Evolutionary conservation across 2,329 filamentous ascomycete species (phyloP), one percentile per base, ranked within the genome.

Genomic region (Tolypocladium sp.): DNA sequence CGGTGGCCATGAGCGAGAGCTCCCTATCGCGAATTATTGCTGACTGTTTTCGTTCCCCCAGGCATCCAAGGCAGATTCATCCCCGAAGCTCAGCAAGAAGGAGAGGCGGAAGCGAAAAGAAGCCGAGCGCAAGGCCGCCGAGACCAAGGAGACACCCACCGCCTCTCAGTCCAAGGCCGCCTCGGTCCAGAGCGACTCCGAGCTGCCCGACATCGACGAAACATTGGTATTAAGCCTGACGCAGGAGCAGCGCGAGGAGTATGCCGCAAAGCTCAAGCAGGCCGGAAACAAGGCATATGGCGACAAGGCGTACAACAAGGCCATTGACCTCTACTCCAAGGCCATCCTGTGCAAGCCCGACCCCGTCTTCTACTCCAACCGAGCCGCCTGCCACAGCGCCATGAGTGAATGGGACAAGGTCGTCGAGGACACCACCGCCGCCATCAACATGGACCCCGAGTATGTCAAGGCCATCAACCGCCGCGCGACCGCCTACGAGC

Each of bases 381-480:
- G 94, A 68, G 94, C 94, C 60, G 94, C 94, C 58, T 99, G 94
- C 82, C 95, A 92, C 79, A 97, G 96, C 73, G 92, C 94, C 65
- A 86, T 94, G 71, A 87, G 86, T 64, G 84, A 96, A 68, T 99
- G 93, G 92, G 89, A 95, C 56, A 93, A 94, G 80, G 94, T 97
- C 60, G 89, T 99, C 63, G 93, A 96, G 69, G 94, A 99, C 72
- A 97, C 94, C 59, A 97, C 91, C 38, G 93, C 94, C 58, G 94
- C 94, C 64, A 88, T 99, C 76, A 89, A 84, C 72, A 89, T 99
- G 76, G 91, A 99, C 73, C 89, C 89, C 67, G 90, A 96, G 77
- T 99, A 99, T 74, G 87, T 99, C 75, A 97, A 99, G 82, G 94
- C 94, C 40, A 82, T 99, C 68, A 99, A 99, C 82, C 89, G 94